These are phyloP conservation scores for Mikania micrantha DNA, from an alignment of 129 eudicot genomes.

Conservation along the genomic window DNA sequence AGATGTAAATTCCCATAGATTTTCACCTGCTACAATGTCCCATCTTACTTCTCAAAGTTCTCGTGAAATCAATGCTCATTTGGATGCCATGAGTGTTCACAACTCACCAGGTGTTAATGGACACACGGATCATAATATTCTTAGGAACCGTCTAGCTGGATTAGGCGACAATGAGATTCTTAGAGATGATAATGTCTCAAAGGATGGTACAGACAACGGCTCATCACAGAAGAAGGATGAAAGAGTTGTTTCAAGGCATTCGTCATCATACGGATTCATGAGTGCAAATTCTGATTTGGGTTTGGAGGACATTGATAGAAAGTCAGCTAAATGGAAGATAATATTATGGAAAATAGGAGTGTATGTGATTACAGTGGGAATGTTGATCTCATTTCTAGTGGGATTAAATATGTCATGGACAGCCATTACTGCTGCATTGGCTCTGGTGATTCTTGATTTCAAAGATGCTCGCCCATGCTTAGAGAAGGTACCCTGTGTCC, in stretches of 20 bases:
- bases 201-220: conserved; percentile 27
- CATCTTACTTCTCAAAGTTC: conserved; percentile 51
- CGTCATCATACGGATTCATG: conserved; percentile 24
- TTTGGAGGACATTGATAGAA: conserved; percentile 32
- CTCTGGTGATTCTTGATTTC: conserved; percentile 90
- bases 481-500: conserved; percentile 53
- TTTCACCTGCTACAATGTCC: conserved; percentile 90
- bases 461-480: conserved; percentile 79
- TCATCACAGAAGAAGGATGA: conserved; percentile 25
- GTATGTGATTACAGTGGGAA: conserved; percentile 72
- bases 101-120: conserved; percentile 34
- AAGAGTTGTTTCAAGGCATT: conserved; percentile 19
- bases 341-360: conserved; percentile 66
- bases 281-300: conserved; percentile 5
- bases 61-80: conserved; percentile 21
- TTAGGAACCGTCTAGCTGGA: conserved; percentile 42
- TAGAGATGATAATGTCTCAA: conserved; percentile 27
- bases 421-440: conserved; percentile 89
- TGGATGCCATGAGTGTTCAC: conserved; percentile 30
- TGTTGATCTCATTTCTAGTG: conserved; percentile 65
- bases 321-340: conserved; percentile 49
- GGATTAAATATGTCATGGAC: conserved; percentile 96
- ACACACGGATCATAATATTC: conserved; percentile 16
- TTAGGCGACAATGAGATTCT: conserved; percentile 36
- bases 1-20: conserved; percentile 56